A percentile compares a stretch with the other conserved stretches of the same genome.
phyloP scores from a whole-genome alignment of 805 yeast species.

The Pichia nanzhaoensis region DNA sequence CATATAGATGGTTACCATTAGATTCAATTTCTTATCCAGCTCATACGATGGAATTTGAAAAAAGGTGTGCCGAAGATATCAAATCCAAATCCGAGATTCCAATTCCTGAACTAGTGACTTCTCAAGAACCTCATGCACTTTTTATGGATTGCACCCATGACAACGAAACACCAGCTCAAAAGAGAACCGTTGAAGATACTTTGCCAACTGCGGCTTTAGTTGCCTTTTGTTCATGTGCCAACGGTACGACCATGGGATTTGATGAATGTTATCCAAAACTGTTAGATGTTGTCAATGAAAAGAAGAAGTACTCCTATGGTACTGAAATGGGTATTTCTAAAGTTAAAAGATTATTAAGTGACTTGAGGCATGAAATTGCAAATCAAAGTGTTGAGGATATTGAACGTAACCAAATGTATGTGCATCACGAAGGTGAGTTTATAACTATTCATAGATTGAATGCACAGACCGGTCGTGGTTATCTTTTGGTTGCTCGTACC shows the following conservation, averaged over 20 bases:
- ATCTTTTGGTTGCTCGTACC: conserved; percentile 81
- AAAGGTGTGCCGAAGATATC: conserved; percentile 22
- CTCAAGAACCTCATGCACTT: conserved; percentile 83
- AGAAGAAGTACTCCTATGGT: conserved; percentile 49
- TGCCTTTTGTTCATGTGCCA: conserved; percentile 86
- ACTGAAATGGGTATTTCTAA: conserved; percentile 79
- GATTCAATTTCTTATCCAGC: conserved; percentile 70
- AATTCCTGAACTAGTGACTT: conserved; percentile 57
- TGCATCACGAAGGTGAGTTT: conserved; percentile 89
- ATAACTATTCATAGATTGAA: conserved; percentile 85
- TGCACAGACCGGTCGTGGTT: conserved; percentile 80
- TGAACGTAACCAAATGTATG: conserved; percentile 75
- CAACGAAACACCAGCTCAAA: conserved; percentile 82
- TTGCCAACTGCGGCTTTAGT: conserved; percentile 93
- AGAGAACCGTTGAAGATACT: conserved; percentile 90
- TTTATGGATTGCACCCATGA: conserved; percentile 98
- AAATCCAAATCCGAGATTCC: conserved; percentile 53
- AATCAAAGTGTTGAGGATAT: conserved; percentile 47
- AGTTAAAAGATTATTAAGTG: conserved; percentile 57
- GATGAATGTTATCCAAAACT: conserved; percentile 86
- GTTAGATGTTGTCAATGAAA: conserved; percentile 75
- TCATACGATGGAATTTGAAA: conserved; percentile 29
- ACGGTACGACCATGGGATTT: conserved; percentile 90
- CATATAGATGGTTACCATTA: conserved; percentile 72
- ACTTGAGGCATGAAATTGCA: conserved; percentile 52